Base-by-base conservation (phyloP, 768 basidiomycete species). In the Hygrophoropsis aurantiaca region DNA sequence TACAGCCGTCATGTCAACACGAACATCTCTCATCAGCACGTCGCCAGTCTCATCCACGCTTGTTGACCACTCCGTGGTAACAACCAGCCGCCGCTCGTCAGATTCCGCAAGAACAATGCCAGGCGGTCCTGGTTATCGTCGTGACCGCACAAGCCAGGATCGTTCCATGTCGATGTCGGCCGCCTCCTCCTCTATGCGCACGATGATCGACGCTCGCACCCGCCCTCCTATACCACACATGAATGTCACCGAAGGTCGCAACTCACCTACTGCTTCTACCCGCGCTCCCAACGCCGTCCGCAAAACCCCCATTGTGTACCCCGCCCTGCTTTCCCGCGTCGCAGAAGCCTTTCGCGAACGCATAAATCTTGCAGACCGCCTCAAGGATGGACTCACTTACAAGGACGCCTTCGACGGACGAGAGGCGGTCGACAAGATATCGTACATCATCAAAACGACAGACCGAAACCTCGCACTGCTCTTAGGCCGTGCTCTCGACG, bases 361-460 rank as follows among this genome's bases (percentile, higher is more conserved):
- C 37, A 83, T 98, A 58, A 58, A 72, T 11, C 71, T 92, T 38
- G 61, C 80, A 9, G 94, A 97, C 68, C 79, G 87, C 43, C 69
- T 87, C 66, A 99, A 99, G 67, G 94, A 99, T 61, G 94, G 93
- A 2, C 79, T 99, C 55, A 91, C 91, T 5, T 99, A 98, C 73
- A 92, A 90, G 60, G 92, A 94, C 58, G 84, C 93, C 2, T 99
- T 99, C 58, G 94, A 98, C 62, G 97, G 97, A 4, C 85, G 94
- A 20, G 93, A 95, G 59, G 97, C 97, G 1, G 95, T 99, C 32
- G 92, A 94, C 67, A 91, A 93, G 70, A 91, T 99, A 54, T 87
- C 93, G 11, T 93, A 97, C 61, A 95, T 99, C 62, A 97, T 98
- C 78, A 94, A 94, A 70, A 98, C 97, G 3, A 92, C 94, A 5